Base-by-base conservation (phyloP, 495 filamentous ascomycete genomes). In the Filosporella fistucella region DNA sequence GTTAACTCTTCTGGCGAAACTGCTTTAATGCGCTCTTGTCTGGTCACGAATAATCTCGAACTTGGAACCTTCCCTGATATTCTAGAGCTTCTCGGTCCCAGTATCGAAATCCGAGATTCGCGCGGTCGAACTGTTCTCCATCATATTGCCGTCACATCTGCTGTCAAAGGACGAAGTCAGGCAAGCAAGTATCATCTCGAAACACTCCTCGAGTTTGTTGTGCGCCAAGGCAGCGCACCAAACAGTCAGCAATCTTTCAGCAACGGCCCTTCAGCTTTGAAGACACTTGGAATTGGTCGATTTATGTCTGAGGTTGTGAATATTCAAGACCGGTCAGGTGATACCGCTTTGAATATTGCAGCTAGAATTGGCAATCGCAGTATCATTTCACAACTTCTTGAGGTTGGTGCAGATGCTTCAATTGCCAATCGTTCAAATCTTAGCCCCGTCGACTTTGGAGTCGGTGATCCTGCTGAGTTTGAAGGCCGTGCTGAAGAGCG, bases 281-380 rank as follows among this genome's bases (percentile, higher is more conserved):
- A 82, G 30, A 80, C 84, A 48, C 93, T 96, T 60, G 82, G 81
- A 25, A 73, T 98, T 17, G 88, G 82, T 4, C 81, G 87, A 29
- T 97, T 98, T 66, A 94, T 98, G 75, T 85, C 85, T 18, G 90
- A 96, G 57, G 87, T 98, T 56, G 91, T 98, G 50, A 97, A 98
- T 56, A 80, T 89, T 3, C 85, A 87, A 41, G 93, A 98, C 64
- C 85, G 87, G 52, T 82, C 85, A 42, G 93, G 93, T 4, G 95
- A 98, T 58, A 97, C 93, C 9, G 94, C 94, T 17, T 71, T 98
- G 32, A 95, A 95, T 58, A 81, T 96, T 56, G 94, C 91, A 22
- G 89, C 93, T 0, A 76, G 91, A 24, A 88, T 95, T 39, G 85
- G 89, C 24, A 96, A 93, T 60, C 77, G 82, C 34, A 90, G 84